Evolutionary conservation across 2,329 filamentous ascomycete species (phyloP).

Genomic region (Domatiomyces globalis): DNA sequence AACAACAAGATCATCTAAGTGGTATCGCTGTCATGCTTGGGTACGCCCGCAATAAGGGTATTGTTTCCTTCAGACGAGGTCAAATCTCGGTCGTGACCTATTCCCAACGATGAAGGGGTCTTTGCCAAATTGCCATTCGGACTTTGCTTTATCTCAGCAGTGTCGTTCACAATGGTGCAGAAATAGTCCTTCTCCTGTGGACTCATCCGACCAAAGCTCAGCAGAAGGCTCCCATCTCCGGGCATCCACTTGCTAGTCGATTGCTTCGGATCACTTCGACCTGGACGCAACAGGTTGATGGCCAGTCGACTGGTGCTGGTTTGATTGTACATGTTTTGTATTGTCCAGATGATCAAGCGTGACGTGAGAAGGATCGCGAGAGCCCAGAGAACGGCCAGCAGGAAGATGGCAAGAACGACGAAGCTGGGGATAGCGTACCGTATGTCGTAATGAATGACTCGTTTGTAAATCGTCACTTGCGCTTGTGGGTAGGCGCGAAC

Average conservation of each 20-base stretch:
- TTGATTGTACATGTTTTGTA: slow-evolving; percentile 6
- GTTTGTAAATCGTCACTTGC: slow-evolving; percentile 19
- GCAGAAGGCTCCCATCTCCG: not conserved
- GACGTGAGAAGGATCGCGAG: slow-evolving; percentile 3
- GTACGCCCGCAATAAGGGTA: no score
- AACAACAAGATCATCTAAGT: no score
- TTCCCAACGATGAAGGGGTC: no score
- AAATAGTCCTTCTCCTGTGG: not conserved
- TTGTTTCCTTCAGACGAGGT: no score
- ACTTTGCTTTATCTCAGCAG: no score
- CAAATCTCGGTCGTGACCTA: no score
- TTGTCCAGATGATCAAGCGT: slow-evolving; percentile 1
- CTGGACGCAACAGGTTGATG: not conserved
- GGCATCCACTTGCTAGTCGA: not conserved
- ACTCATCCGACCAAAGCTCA: not conserved
- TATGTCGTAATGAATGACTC: slow-evolving; percentile 23
- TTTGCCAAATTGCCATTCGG: no score
- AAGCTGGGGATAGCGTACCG: slow-evolving; percentile 24
- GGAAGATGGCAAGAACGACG: slow-evolving; percentile 3
- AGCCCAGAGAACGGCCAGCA: not conserved
- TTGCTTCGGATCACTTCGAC: not conserved
- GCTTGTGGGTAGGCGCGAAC: slow-evolving; percentile 1
- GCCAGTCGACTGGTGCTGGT: slow-evolving; percentile 5
- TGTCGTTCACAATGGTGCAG: not conserved
- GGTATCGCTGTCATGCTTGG: no score